Conservation (phyloP, 1,139 yeast species). For the Groenewaldozyma sp. region DNA sequence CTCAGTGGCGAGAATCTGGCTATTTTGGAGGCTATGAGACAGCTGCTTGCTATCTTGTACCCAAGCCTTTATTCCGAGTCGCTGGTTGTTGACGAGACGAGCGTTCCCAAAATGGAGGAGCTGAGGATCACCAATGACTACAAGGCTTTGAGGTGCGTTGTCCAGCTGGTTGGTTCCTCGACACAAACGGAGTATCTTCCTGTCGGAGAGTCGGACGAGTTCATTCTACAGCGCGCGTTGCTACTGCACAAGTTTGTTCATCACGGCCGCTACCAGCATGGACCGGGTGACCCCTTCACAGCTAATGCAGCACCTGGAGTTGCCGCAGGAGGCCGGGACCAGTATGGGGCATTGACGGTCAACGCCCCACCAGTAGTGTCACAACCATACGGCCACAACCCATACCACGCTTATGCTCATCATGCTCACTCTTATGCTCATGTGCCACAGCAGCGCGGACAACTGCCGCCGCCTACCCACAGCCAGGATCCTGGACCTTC, state of each 20-base stretch:
- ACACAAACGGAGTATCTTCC: slow-evolving; percentile 16
- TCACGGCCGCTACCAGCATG: not conserved
- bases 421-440: too few species aligned
- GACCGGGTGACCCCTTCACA: too few species aligned
- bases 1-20: slow-evolving; percentile 21
- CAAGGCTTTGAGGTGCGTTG: slow-evolving; percentile 24
- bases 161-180: slow-evolving; percentile 22
- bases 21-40: slow-evolving; percentile 29
- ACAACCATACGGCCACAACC: too few species aligned
- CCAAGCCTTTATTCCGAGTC: slow-evolving; percentile 18
- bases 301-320: too few species aligned
- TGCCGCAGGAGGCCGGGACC: too few species aligned
- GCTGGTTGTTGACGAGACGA: slow-evolving; percentile 23
- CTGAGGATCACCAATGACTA: slow-evolving; percentile 29
- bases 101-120: slow-evolving; percentile 27
- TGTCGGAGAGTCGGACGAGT: slow-evolving; percentile 20
- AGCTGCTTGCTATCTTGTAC: slow-evolving; percentile 20
- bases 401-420: too few species aligned
- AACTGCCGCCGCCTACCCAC: too few species aligned
- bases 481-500: too few species aligned
- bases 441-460: too few species aligned
- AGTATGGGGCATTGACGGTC: too few species aligned
- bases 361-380: too few species aligned
- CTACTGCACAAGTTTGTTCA: slow-evolving; percentile 18
- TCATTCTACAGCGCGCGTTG: slow-evolving; percentile 13